Evolutionary conservation across 208 protist genomes (phyloP).

Genomic region (Crithidia expoeki): DNA sequence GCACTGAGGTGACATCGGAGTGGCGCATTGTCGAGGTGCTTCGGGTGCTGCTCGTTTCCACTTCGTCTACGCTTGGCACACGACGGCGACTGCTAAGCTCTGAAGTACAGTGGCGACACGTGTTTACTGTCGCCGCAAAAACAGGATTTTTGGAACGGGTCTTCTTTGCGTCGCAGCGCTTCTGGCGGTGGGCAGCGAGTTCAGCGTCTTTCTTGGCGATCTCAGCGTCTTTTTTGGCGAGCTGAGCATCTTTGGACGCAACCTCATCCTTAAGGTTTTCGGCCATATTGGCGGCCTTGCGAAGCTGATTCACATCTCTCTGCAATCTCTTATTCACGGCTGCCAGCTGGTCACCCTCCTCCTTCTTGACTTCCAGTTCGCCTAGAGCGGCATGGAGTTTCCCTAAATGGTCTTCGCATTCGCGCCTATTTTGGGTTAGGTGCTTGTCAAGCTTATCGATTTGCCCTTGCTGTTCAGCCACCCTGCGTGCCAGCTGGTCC

Average conservation of each 20-base stretch:
- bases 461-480: background rate
- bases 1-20: no score
- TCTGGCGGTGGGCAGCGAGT: constrained; percentile 6
- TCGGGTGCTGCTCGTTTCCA: no score
- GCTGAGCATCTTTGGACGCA: background rate
- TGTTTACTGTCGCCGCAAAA: background rate
- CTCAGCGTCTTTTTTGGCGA: background rate
- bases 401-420: background rate
- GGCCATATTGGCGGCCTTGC: background rate
- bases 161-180: background rate
- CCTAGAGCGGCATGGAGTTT: constrained; percentile 1
- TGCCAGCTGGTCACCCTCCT: constrained; percentile 20
- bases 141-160: constrained; percentile 1
- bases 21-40: no score
- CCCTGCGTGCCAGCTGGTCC: constrained; percentile 27
- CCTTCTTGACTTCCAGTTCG: constrained; percentile 13
- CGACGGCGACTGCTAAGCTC: no score
- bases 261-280: no score
- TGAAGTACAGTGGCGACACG: no score
- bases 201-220: background rate
- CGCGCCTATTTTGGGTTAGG: background rate
- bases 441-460: constrained; percentile 8
- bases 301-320: constrained; percentile 24
- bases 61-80: no score
- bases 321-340: constrained; percentile 6